A percentile compares a stretch with the other conserved stretches of the same genome.
phyloP scores from a whole-genome alignment of 768 basidiomycete genomes.

The Xanthoconium purpureum region DNA sequence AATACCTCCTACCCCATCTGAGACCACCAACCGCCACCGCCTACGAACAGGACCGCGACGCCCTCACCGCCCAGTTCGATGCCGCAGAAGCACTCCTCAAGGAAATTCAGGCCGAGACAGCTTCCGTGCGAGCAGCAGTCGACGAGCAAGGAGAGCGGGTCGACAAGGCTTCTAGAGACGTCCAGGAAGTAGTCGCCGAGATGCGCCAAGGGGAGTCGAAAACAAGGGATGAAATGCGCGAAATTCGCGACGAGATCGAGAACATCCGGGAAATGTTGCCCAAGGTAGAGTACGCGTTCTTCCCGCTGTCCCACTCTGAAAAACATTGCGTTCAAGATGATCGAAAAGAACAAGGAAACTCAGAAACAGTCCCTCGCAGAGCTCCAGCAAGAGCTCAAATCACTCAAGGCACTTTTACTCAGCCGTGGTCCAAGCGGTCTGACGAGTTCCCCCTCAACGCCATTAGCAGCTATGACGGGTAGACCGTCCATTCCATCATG shows the following conservation, averaged over 20 bases:
- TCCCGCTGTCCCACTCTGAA: not conserved
- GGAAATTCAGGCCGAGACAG: constrained; percentile 77
- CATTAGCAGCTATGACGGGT: constrained; percentile 49
- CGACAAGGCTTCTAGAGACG: constrained; percentile 67
- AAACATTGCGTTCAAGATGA: constrained; percentile 57
- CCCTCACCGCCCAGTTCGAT: constrained; percentile 85
- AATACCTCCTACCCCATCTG: constrained; percentile 89
- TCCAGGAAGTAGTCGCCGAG: constrained; percentile 67
- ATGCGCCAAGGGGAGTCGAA: constrained; percentile 76
- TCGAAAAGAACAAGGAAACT: constrained; percentile 86
- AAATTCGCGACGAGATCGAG: constrained; percentile 88
- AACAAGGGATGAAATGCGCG: constrained; percentile 84
- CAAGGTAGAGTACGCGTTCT: constrained; percentile 52
- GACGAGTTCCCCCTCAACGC: constrained; percentile 47
- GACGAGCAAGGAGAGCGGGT: constrained; percentile 75
- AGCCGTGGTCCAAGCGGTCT: constrained; percentile 57
- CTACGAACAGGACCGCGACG: constrained; percentile 85
- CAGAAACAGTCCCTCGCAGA: constrained; percentile 82
- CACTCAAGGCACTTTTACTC: constrained; percentile 84
- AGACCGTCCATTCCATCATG: constrained; percentile 84
- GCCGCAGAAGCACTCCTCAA: constrained; percentile 77
- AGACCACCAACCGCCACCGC: constrained; percentile 83
- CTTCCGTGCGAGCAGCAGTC: constrained; percentile 65
- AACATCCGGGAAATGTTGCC: constrained; percentile 90
- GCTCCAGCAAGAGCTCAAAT: constrained; percentile 91